phyloP scores from a whole-genome alignment of 2,329 filamentous ascomycete genomes.

The Myriangium duriaei region DNA sequence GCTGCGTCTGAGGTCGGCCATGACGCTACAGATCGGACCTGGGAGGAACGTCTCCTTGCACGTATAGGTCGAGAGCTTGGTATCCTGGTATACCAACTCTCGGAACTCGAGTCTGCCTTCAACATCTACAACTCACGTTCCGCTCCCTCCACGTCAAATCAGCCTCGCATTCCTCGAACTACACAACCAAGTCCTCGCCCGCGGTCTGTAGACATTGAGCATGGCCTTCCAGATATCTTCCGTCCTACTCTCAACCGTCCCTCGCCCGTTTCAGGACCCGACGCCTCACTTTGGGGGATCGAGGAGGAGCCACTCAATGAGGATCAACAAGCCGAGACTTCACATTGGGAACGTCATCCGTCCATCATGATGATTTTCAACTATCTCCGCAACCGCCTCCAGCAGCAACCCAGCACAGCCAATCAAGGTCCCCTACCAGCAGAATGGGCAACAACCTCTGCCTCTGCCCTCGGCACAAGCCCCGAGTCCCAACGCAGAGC shows the following conservation, averaged over 20 bases:
- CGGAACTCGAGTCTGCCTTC: conserved; percentile 80
- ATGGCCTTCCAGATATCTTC: conserved; percentile 32
- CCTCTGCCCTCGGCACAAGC: conserved; percentile 32
- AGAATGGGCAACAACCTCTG: conserved; percentile 24
- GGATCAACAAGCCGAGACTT: conserved; percentile 16
- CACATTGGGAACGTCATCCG: conserved; percentile 72
- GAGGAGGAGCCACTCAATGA: conserved; percentile 43
- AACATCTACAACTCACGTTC: conserved; percentile 54
- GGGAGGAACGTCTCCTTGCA: conserved; percentile 70
- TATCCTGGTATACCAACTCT: conserved; percentile 67
- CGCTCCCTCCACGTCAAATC: conserved; percentile 11
- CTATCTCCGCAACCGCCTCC: conserved; percentile 61
- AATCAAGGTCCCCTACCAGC: conserved; percentile 18
- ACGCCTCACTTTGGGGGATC: conserved; percentile 54
- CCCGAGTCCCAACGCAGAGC: conserved; percentile 59
- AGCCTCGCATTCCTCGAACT: conserved; percentile 17
- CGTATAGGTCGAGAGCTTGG: conserved; percentile 80
- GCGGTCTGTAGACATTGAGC: conserved; percentile 12
- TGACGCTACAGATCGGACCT: conserved; percentile 33
- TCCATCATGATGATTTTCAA: conserved; percentile 86
- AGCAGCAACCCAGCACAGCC: conserved; percentile 25
- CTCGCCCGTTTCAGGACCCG: conserved; percentile 22
- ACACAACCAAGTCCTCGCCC: conserved; percentile 17
- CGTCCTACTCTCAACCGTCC: conserved; percentile 33
- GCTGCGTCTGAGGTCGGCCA: conserved; percentile 20